Evolutionary conservation across 1,284 basidiomycete genomes (phyloP).

Genomic region (Cutaneotrichosporon curvatum): DNA sequence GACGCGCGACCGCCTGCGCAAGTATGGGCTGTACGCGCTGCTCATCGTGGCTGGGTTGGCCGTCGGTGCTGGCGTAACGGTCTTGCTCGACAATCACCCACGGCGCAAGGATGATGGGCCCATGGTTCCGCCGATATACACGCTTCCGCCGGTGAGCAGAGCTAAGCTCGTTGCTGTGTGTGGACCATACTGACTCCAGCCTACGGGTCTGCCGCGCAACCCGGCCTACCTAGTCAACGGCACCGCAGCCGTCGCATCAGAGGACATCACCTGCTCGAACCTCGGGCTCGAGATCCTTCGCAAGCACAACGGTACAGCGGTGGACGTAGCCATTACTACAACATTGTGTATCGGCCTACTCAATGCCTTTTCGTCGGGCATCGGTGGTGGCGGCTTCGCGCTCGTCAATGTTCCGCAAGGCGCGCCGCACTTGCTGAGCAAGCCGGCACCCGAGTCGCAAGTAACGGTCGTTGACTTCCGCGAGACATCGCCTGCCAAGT

Average conservation of each 20-base stretch:
- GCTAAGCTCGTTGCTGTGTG: neutral
- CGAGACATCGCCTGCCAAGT: constrained; percentile 68
- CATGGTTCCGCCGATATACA: constrained; percentile 17
- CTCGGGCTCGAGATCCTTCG: constrained; percentile 65
- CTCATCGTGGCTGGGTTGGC: too few relatives aligned
- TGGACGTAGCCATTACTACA: constrained; percentile 76
- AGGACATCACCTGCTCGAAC: constrained; percentile 73
- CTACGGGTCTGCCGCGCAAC: constrained; percentile 51
- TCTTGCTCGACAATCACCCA: neutral
- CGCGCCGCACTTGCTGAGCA: neutral
- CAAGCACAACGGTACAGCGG: constrained; percentile 78
- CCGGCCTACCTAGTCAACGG: constrained; percentile 68
- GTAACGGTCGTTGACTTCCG: constrained; percentile 79
- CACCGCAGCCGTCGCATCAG: constrained; percentile 75
- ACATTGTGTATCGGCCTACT: constrained; percentile 78
- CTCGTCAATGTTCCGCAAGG: constrained; percentile 63
- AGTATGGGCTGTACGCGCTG: too few relatives aligned
- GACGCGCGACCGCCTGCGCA: too few relatives aligned
- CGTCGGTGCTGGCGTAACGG: too few relatives aligned
- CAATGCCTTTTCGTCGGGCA: constrained; percentile 77
- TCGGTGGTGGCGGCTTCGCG: constrained; percentile 91
- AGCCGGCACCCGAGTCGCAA: constrained; percentile 40
- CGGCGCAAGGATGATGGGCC: constrained; percentile 5
- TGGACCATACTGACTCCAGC: constrained; percentile 21
- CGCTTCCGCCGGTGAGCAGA: constrained; percentile 12